Evolutionary conservation across 139 green algal genomes (phyloP), one percentile per base, ranked within the genome.

Genomic region (Chlamydomonas incerta): DNA sequence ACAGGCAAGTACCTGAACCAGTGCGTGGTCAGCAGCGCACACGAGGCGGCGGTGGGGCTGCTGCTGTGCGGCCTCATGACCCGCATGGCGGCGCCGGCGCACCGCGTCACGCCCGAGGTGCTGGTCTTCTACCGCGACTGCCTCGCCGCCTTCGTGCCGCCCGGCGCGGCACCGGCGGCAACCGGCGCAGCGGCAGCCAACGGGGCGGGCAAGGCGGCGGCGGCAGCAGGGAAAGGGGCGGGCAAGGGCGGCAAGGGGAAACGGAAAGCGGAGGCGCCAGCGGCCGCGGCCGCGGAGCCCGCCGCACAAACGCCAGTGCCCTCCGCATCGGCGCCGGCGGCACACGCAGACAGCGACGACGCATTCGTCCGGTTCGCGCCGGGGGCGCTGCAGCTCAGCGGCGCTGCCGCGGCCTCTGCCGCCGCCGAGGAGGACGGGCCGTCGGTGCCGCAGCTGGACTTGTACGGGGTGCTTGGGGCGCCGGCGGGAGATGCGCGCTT

Each of bases 31-130:
- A 50, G 5, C 23, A 76, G 55, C 29, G 23, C 65, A 2, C 67
- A 88, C 65, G 88, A 90, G 23, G 86, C 81, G 21, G 81, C 83
- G 0, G 34, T 80, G 24, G 91, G 90, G 28, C 83, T 94, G 67
- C 83, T 95, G 68, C 74, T 96, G 47, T 74, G 89, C 50, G 79
- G 81, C 41, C 82, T 96, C 72, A 71, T 81, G n/a, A 47, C 92
- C 37, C 77, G 90, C 55, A 87, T 93, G 62, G 74, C 92, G 47
- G 87, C 88, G 15, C 82, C 93, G 11, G 94, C 87, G 1, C 62
- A 83, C 31, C 90, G 95, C 24, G 87, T 88, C n/a, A 74, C 82
- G 1, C 95, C 95, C 0, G 95, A 98, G 89, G 71, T 87, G 2
- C 85, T 97, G 0, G 81, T 68, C 46, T 97, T 96, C 81, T 83